Percentiles rank a stretch among this genome's conserved stretches.
phyloP scores from a whole-genome alignment of 495 filamentous ascomycete species.

The Hypoxylon crocopeplum region DNA sequence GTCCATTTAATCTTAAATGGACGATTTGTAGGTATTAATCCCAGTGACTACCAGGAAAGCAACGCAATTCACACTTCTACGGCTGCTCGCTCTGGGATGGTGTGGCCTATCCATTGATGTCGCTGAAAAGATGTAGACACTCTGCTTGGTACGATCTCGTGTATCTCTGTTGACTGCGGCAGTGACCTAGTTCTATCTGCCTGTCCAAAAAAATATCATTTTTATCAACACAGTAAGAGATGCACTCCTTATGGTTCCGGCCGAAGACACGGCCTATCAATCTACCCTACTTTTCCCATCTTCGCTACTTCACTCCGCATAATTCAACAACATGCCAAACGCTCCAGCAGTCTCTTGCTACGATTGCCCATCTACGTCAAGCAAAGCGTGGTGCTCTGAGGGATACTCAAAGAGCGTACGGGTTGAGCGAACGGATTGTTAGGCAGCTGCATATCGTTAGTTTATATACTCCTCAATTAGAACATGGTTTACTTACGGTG shows the following conservation, averaged over 20 bases:
- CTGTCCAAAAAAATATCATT: slow-evolving; percentile 28
- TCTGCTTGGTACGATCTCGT: slow-evolving; percentile 24
- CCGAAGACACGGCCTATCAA: slow-evolving; percentile 21
- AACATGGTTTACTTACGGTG: slow-evolving; percentile 75
- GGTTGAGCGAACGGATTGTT: slow-evolving; percentile 96
- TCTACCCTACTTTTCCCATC: slow-evolving; percentile 34
- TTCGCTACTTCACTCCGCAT: slow-evolving; percentile 21
- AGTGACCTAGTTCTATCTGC: slow-evolving; percentile 35
- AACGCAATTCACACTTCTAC: too few relatives aligned
- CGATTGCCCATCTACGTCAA: slow-evolving; percentile 19
- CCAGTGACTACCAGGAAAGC: too few relatives aligned
- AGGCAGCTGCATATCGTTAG: slow-evolving; percentile 74
- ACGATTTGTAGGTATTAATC: too few relatives aligned
- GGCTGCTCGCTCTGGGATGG: too few relatives aligned
- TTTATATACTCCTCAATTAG: slow-evolving; percentile 10
- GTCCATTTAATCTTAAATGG: too few relatives aligned
- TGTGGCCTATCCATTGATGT: too few relatives aligned
- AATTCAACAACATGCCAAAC: slow-evolving; percentile 27
- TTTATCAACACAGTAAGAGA: slow-evolving; percentile 40
- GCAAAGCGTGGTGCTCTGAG: slow-evolving; percentile 1
- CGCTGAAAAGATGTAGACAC: not conserved
- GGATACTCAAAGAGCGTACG: slow-evolving; percentile 79
- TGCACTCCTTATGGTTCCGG: slow-evolving; percentile 18
- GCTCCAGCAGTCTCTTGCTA: slow-evolving; percentile 17
- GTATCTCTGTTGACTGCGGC: slow-evolving; percentile 38